Conservation (phyloP, 768 basidiomycete genomes). For the Kwoniella sp. region DNA sequence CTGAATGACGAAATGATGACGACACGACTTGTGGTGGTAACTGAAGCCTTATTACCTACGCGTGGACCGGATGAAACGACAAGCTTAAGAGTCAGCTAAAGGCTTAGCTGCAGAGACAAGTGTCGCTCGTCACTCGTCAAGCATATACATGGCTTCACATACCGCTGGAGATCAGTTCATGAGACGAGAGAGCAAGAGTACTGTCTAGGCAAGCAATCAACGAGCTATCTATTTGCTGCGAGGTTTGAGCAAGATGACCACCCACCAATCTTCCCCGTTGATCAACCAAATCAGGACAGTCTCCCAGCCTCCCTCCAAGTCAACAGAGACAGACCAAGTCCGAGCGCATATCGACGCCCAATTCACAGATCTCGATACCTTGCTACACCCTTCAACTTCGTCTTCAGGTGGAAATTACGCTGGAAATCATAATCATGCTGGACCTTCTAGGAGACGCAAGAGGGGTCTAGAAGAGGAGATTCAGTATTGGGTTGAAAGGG, state of each 20-base stretch:
- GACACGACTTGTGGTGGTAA: constrained; percentile 2
- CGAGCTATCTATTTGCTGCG: too few relatives aligned
- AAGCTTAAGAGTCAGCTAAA: too few relatives aligned
- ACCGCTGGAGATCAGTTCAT: too few relatives aligned
- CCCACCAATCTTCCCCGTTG: constrained; percentile 1
- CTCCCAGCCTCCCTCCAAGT: constrained; percentile 10
- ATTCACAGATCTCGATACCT: constrained; percentile 24
- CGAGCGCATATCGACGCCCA: constrained; percentile 20
- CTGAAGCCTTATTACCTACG: too few relatives aligned
- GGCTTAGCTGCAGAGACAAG: too few relatives aligned
- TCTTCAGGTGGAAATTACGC: too few relatives aligned
- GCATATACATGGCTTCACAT: too few relatives aligned
- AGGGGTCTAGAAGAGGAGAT: constrained; percentile 42
- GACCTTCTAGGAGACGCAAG: constrained; percentile 22
- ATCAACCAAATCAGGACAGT: constrained; percentile 18
- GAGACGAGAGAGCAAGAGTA: too few relatives aligned
- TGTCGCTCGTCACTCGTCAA: too few relatives aligned
- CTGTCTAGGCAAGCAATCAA: too few relatives aligned
- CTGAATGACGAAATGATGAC: constrained; percentile 11
- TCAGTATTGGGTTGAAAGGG: constrained; percentile 39
- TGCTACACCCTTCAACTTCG: constrained; percentile 6
- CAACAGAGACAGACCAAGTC: constrained; percentile 8
- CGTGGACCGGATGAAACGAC: too few relatives aligned
- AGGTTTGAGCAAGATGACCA: too few relatives aligned
- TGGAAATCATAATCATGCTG: constrained; percentile 6